Conservation (phyloP, 2,329 filamentous ascomycete species). For the Coniochaeta pulveracea region DNA sequence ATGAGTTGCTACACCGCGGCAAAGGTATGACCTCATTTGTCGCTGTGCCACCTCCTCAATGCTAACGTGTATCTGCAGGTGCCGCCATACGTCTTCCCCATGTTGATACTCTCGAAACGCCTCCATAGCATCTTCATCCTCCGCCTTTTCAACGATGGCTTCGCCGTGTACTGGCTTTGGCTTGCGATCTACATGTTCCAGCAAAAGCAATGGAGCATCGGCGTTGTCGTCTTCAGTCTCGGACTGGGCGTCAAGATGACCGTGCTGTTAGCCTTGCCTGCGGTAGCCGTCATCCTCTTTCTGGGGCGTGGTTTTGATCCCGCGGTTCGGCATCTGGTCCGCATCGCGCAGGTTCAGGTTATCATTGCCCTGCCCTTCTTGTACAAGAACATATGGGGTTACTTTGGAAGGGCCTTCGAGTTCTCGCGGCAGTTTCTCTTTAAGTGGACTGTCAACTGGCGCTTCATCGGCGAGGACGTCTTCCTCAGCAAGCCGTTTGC, state of each 20-base stretch:
- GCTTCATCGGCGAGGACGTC: conserved; percentile 73
- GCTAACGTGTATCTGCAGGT: conserved; percentile 32
- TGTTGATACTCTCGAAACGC: conserved; percentile 81
- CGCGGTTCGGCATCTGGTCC: conserved; percentile 54
- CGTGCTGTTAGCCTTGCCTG: conserved; percentile 70
- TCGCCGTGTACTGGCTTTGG: conserved; percentile 78
- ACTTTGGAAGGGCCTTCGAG: conserved; percentile 78
- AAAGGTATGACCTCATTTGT: conserved; percentile 35
- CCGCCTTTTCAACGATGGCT: conserved; percentile 91
- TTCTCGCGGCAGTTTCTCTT: conserved; percentile 85
- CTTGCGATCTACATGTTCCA: conserved; percentile 70
- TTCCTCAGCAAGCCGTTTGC: conserved; percentile 67
- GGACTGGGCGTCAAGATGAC: conserved; percentile 96
- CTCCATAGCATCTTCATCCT: conserved; percentile 90
- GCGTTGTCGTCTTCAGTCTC: conserved; percentile 60
- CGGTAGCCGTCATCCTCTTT: conserved; percentile 65
- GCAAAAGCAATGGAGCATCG: conserved; percentile 60
- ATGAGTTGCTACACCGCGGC: conserved; percentile 72
- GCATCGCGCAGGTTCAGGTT: conserved; percentile 73
- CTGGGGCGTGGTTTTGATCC: conserved; percentile 57
- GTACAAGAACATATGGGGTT: conserved; percentile 52
- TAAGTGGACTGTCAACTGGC: conserved; percentile 99
- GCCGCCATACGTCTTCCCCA: conserved; percentile 76
- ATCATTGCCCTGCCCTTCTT: conserved; percentile 58
- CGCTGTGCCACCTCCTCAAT: neutral